Percentiles rank a stretch among this genome's conserved stretches.
Conservation (phyloP, 2,329 filamentous ascomycete species). For the Claviceps pazoutovae region DNA sequence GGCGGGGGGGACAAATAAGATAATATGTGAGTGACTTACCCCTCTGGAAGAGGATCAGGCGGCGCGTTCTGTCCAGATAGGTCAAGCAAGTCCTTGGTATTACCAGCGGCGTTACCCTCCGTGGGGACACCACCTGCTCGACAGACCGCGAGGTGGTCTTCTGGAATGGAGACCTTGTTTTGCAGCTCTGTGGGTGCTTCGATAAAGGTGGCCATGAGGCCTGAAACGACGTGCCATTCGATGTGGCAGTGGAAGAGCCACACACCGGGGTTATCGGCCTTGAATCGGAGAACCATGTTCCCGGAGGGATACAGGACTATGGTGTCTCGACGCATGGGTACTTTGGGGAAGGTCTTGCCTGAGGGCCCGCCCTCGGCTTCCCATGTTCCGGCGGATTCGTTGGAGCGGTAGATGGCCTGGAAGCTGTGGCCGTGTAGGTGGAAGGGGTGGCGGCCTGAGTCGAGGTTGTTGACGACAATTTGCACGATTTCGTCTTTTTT, state of each 20-base stretch:
- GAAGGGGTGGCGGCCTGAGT: conserved; percentile 59
- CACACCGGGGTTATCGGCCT: conserved; percentile 53
- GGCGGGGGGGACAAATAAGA: not conserved
- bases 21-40: conserved; percentile 25
- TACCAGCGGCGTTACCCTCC: conserved; percentile 61
- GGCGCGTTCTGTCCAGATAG: conserved; percentile 45
- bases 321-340: conserved; percentile 56
- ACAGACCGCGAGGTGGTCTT: conserved; percentile 45
- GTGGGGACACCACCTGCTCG: conserved; percentile 33
- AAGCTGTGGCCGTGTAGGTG: conserved; percentile 68
- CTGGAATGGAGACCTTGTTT: conserved; percentile 42
- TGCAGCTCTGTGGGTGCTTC: conserved; percentile 52
- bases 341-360: conserved; percentile 30
- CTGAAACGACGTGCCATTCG: conserved; percentile 59
- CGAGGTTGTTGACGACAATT: conserved; percentile 64
- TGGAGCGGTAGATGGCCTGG: conserved; percentile 49
- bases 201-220: conserved; percentile 51
- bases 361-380: conserved; percentile 30
- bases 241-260: conserved; percentile 74
- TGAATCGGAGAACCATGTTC: conserved; percentile 54
- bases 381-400: conserved; percentile 43
- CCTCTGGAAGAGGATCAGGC: conserved; percentile 44
- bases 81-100: conserved; percentile 49
- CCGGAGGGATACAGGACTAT: conserved; percentile 50
- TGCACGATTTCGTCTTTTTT: conserved; percentile 55